A percentile compares a stretch with the other conserved stretches of the same genome.
Evolutionary conservation across 2,329 filamentous ascomycete genomes (phyloP).

Genomic region (Cephalotrichum gorgonifer): DNA sequence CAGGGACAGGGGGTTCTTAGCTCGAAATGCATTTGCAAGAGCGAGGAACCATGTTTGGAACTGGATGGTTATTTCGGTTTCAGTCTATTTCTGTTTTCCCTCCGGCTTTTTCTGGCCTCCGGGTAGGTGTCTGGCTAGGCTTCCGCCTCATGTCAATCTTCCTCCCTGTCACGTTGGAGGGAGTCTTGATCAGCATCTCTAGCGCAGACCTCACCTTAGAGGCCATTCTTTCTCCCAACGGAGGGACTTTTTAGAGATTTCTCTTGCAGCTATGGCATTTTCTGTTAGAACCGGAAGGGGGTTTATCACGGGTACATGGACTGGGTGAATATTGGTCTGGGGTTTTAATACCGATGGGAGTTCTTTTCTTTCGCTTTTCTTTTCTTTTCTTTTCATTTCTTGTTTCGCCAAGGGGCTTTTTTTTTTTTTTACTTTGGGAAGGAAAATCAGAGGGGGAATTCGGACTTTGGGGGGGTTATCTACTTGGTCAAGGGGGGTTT

Average conservation of each 20-base stretch:
- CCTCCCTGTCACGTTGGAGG: background rate
- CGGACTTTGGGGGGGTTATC: background rate
- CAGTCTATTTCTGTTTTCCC: background rate
- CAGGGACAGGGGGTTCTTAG: too few species aligned
- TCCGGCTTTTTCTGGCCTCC: background rate
- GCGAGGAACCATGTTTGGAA: background rate
- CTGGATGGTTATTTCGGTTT: background rate
- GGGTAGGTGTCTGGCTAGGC: background rate
- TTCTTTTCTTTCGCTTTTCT: constrained; percentile 3
- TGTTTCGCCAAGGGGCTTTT: background rate
- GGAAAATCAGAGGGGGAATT: background rate
- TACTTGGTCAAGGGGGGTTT: background rate
- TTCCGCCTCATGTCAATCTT: background rate
- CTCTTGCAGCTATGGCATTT: background rate
- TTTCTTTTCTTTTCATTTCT: background rate
- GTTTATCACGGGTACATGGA: background rate
- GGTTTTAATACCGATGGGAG: background rate
- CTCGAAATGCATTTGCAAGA: background rate
- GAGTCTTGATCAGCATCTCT: background rate
- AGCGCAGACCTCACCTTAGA: background rate
- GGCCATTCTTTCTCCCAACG: background rate
- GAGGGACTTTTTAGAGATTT: background rate
- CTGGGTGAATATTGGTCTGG: background rate
- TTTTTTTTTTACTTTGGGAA: background rate
- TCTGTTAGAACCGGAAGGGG: background rate